These are phyloP conservation scores for Mortierella alpina DNA, from an alignment of 192 early-diverging fungal species.

Conservation along the genomic window DNA sequence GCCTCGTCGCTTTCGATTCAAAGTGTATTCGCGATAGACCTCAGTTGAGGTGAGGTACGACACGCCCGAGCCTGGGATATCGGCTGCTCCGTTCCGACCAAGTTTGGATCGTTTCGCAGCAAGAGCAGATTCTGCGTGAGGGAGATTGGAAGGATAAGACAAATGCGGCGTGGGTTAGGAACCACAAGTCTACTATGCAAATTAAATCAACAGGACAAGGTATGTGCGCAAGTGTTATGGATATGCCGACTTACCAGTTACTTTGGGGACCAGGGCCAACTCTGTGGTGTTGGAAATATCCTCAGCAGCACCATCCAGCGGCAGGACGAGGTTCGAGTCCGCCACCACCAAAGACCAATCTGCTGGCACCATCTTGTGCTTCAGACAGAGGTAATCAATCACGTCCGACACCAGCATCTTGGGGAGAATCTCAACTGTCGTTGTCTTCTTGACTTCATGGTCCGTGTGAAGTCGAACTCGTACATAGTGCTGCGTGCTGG, in stretches of 20 bases:
- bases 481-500: constrained; percentile 62
- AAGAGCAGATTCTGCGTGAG: constrained; percentile 1
- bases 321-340: constrained; percentile 76
- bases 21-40: constrained; percentile 72
- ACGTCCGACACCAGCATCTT: constrained; percentile 83
- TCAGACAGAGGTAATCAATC: constrained; percentile 86
- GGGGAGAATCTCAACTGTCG: constrained; percentile 81
- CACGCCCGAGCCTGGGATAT: constrained; percentile 47
- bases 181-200: background rate
- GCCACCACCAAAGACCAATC: constrained; percentile 91
- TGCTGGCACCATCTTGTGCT: constrained; percentile 86
- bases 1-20: constrained; percentile 82
- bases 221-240: no score
- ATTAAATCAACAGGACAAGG: no score
- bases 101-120: constrained; percentile 22
- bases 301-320: constrained; percentile 84
- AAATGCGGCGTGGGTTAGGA: background rate
- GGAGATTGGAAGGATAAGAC: background rate
- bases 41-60: constrained; percentile 48
- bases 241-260: constrained; percentile 37
- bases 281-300: constrained; percentile 69
- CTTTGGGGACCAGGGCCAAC: constrained; percentile 78
- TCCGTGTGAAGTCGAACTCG: constrained; percentile 62
- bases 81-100: constrained; percentile 21
- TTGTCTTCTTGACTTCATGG: constrained; percentile 89